A percentile compares a stretch with the other conserved stretches of the same genome.
phyloP scores from a whole-genome alignment of 306 rosid genomes.

The Vigna unguiculata region DNA sequence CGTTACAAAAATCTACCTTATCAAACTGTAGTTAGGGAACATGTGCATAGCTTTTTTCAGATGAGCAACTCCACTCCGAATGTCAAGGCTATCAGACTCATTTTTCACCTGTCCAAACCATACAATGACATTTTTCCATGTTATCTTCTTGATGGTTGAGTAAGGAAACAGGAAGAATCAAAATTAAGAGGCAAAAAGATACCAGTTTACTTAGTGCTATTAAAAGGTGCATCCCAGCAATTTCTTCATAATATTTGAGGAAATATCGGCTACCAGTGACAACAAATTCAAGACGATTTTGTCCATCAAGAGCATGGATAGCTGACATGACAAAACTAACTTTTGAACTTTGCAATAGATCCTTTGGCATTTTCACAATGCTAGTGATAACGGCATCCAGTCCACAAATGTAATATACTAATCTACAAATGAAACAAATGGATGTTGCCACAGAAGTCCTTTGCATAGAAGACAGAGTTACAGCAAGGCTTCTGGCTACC shows the following conservation, averaged over 20 bases:
- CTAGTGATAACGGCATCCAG: conserved; percentile 64
- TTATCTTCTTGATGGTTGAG: conserved; percentile 2
- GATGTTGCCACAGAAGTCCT: conserved; percentile 56
- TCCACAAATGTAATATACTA: conserved; percentile 73
- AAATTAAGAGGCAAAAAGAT: conserved; percentile 42
- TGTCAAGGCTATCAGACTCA: conserved; percentile 61
- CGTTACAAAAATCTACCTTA: conserved; percentile 57
- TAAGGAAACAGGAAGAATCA: conserved; percentile 19
- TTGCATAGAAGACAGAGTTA: conserved; percentile 65
- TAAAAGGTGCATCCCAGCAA: conserved; percentile 74
- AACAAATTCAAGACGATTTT: conserved; percentile 64
- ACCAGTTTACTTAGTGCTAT: conserved; percentile 90
- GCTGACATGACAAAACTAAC: conserved; percentile 79
- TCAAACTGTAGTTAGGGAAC: conserved; percentile 75
- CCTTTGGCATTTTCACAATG: conserved; percentile 81
- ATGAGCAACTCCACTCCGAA: conserved; percentile 72
- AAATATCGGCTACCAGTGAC: conserved; percentile 61
- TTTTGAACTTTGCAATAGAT: conserved; percentile 73
- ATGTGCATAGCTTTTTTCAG: conserved; percentile 84
- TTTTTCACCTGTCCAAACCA: conserved; percentile 66
- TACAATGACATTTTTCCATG: neutral
- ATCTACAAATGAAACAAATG: conserved; percentile 74
- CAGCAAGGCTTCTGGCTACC: conserved; percentile 63
- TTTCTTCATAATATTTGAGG: conserved; percentile 74
- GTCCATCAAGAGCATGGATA: conserved; percentile 73